These are phyloP conservation scores for Bruguiera hainesii DNA, from an alignment of 441 rosid genomes.

Conservation along the genomic window DNA sequence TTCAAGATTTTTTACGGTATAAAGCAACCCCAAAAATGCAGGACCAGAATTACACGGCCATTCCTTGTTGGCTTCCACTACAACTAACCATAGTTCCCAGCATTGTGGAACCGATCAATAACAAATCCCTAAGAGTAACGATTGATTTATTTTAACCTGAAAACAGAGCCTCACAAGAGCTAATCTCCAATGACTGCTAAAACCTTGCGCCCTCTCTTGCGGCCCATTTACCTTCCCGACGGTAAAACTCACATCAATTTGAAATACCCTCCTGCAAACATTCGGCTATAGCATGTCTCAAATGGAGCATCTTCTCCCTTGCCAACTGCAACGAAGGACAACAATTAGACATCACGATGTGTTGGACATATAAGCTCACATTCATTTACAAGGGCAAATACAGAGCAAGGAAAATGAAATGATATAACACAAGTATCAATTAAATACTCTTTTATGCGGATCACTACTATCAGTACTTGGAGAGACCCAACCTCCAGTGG, in stretches of 20 bases:
- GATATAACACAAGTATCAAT: not conserved
- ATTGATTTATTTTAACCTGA: not conserved
- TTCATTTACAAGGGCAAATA: no score
- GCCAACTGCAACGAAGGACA: slow-evolving; percentile 41
- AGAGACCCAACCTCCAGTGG: not conserved
- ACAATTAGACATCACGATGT: slow-evolving; percentile 5
- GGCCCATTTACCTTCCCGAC: not conserved
- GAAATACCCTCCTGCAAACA: slow-evolving; percentile 39
- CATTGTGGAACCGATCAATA: not conserved
- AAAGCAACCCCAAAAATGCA: no score
- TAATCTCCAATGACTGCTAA: not conserved
- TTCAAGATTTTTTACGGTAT: not conserved
- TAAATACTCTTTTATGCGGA: no score
- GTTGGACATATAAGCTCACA: not conserved
- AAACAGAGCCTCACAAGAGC: not conserved
- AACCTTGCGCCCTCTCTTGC: not conserved
- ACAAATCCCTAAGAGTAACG: slow-evolving; percentile 1
- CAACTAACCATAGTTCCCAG: not conserved
- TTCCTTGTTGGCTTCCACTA: not conserved
- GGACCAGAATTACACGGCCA: not conserved
- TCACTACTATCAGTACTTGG: no score
- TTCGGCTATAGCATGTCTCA: slow-evolving; percentile 41
- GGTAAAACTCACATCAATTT: slow-evolving; percentile 24
- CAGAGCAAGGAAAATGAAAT: no score
- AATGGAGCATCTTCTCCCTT: slow-evolving; percentile 45